A percentile compares a stretch with the other conserved stretches of the same genome.
Conservation (phyloP, 2,329 filamentous ascomycete species). For the Cordyceps militaris region DNA sequence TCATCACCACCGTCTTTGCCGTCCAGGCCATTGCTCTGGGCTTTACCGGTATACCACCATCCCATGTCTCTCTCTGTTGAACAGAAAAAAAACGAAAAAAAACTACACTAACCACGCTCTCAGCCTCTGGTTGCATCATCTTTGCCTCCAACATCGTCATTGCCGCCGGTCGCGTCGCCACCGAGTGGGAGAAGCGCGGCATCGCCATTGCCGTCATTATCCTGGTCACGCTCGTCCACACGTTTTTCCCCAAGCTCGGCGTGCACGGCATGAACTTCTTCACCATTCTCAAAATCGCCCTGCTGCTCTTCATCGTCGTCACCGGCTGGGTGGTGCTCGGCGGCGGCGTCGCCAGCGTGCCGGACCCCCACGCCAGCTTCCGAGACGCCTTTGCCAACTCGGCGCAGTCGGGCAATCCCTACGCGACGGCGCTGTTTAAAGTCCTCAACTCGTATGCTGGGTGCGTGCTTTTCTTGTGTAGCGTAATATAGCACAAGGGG, state of each 20-base stretch:
- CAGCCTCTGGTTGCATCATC: slow-evolving; percentile 16
- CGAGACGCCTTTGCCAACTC: slow-evolving; percentile 15
- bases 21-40: slow-evolving; percentile 16
- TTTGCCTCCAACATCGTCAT: slow-evolving; percentile 16
- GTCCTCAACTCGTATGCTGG: slow-evolving; percentile 16
- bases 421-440: slow-evolving; percentile 17
- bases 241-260: slow-evolving; percentile 16
- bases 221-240: slow-evolving; percentile 15
- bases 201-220: slow-evolving; percentile 16
- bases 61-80: too few species aligned
- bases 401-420: slow-evolving; percentile 13
- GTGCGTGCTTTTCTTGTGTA: background rate
- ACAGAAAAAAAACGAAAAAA: too few species aligned
- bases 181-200: slow-evolving; percentile 16
- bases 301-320: slow-evolving; percentile 15
- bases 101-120: too few species aligned
- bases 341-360: slow-evolving; percentile 13
- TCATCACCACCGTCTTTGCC: slow-evolving; percentile 16
- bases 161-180: slow-evolving; percentile 12
- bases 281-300: slow-evolving; percentile 14
- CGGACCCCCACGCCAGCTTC: slow-evolving; percentile 16
- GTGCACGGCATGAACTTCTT: slow-evolving; percentile 18
- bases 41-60: slow-evolving; percentile 13
- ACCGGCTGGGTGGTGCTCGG: slow-evolving; percentile 17
- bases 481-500: slow-evolving; percentile 19